phyloP scores from a whole-genome alignment of 1,284 basidiomycete species.

The Mycena citricolor region DNA sequence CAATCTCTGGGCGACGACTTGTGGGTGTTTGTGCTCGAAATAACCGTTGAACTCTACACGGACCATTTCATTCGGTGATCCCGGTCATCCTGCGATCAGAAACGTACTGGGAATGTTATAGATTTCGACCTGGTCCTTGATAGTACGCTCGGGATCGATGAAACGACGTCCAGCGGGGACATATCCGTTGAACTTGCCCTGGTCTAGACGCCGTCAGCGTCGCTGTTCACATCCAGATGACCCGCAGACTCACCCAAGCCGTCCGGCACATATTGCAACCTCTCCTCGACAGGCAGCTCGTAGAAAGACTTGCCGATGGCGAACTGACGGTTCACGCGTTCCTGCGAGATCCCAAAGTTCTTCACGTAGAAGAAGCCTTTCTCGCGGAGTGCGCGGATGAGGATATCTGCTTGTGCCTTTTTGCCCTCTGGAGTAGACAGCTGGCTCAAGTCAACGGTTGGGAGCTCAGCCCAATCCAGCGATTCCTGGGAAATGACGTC shows the following conservation, averaged over 20 bases:
- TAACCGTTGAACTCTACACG: conserved; percentile 42
- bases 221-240: too few relatives aligned
- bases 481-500: conserved; percentile 31
- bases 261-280: conserved; percentile 46
- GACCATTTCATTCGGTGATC: not conserved
- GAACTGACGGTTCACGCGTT: conserved; percentile 40
- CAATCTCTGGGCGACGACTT: conserved; percentile 38
- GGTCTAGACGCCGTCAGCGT: too few relatives aligned
- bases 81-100: not conserved
- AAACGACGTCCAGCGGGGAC: conserved; percentile 39
- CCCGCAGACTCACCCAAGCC: conserved; percentile 32
- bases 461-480: conserved; percentile 51
- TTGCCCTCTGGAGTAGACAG: conserved; percentile 43
- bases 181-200: conserved; percentile 52
- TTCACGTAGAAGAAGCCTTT: conserved; percentile 49
- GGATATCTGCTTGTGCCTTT: conserved; percentile 40
- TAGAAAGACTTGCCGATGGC: conserved; percentile 46
- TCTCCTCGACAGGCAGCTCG: conserved; percentile 51
- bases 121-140: conserved; percentile 46
- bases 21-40: conserved; percentile 41
- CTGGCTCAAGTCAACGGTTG: conserved; percentile 48
- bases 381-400: conserved; percentile 45
- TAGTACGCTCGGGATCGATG: conserved; percentile 20
- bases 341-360: conserved; percentile 41
- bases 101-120: conserved; percentile 49